These are phyloP conservation scores for Acanthamoeba healyi DNA, from an alignment of 208 protist genomes.

Conservation along the genomic window DNA sequence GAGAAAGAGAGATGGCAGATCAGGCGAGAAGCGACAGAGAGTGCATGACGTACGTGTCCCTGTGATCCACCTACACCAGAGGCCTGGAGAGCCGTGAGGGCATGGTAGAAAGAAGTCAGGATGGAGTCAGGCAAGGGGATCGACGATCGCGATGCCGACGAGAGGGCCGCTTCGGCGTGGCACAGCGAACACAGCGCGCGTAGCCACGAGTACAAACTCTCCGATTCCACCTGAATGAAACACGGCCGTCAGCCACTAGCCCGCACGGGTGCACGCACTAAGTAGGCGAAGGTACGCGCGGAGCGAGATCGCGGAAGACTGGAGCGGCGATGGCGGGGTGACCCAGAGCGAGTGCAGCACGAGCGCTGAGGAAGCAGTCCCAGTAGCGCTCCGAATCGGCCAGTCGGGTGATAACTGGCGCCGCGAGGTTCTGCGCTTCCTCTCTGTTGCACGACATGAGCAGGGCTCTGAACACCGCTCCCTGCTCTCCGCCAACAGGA, in stretches of 20 bases:
- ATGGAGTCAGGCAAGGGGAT: not conserved
- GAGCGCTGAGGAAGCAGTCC: slow-evolving; percentile 22
- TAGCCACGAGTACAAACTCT: slow-evolving; percentile 25
- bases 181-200: not conserved
- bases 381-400: not conserved
- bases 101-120: not conserved
- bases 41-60: not conserved
- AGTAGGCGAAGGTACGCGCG: too few relatives aligned
- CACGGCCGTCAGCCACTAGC: too few relatives aligned
- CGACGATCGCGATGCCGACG: not conserved
- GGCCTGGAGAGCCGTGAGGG: slow-evolving; percentile 12
- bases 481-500: not conserved
- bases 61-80: not conserved
- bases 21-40: not conserved
- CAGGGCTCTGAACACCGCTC: not conserved
- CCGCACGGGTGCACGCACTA: too few relatives aligned
- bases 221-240: not conserved
- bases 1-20: not conserved
- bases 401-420: not conserved
- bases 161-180: not conserved
- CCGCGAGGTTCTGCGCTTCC: not conserved
- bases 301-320: not conserved
- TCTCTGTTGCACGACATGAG: not conserved
- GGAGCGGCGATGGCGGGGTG: not conserved
- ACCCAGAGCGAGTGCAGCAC: not conserved